Conservation (phyloP, 345 rosid genomes). For the Citrus sinensis region DNA sequence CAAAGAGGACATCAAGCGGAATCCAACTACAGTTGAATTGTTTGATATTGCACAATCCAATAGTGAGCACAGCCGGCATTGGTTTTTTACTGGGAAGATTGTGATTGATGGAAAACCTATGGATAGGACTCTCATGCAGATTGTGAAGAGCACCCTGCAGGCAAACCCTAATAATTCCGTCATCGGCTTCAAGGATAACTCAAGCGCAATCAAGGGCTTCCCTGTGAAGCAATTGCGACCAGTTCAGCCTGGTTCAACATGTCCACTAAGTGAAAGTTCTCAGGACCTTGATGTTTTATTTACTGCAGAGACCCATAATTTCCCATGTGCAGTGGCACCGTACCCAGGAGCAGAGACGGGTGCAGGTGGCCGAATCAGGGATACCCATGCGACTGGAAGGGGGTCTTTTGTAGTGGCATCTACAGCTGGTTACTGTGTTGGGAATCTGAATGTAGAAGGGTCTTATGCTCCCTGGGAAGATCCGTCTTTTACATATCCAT, state of each 20-base stretch:
- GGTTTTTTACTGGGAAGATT: conserved; percentile 93
- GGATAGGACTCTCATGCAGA: conserved; percentile 84
- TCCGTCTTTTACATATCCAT: conserved; percentile 64
- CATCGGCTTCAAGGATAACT: conserved; percentile 90
- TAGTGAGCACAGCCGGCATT: conserved; percentile 92
- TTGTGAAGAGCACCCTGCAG: conserved; percentile 87
- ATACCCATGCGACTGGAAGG: conserved; percentile 95
- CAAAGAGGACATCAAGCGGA: conserved; percentile 65
- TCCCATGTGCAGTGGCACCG: conserved; percentile 99
- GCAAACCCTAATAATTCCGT: conserved; percentile 82
- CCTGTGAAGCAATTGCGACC: conserved; percentile 67
- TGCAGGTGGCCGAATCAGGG: conserved; percentile 95
- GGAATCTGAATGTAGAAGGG: conserved; percentile 77
- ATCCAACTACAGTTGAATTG: conserved; percentile 86
- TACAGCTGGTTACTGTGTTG: conserved; percentile 88
- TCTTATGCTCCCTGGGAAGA: conserved; percentile 95
- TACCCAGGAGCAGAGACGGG: conserved; percentile 99
- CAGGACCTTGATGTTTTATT: conserved; percentile 77
- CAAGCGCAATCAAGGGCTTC: conserved; percentile 92
- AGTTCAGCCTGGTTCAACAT: conserved; percentile 59
- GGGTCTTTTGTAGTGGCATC: conserved; percentile 89
- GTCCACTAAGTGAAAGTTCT: conserved; percentile 44
- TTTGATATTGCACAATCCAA: conserved; percentile 96
- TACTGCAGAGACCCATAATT: conserved; percentile 95
- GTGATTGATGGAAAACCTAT: conserved; percentile 80